Conservation (phyloP, 2,329 filamentous ascomycete species). For the Cercospora sp. region DNA sequence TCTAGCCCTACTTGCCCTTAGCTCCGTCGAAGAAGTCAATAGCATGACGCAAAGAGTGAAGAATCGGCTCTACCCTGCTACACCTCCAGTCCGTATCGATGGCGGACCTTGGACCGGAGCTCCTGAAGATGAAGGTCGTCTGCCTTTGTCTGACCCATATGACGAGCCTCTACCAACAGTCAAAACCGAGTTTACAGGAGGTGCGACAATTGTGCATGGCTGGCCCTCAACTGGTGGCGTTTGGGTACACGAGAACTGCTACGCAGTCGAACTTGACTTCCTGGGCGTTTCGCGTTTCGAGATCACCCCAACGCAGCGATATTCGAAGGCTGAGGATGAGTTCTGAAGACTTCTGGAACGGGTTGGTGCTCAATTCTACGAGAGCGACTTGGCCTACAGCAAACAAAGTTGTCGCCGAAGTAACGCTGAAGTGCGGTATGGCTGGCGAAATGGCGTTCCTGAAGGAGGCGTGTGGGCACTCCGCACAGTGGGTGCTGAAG, state of each 20-base stretch:
- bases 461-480: neutral
- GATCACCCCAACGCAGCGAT: neutral
- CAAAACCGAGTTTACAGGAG: neutral
- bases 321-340: neutral
- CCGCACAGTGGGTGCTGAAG: neutral
- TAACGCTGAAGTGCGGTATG: neutral
- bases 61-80: neutral
- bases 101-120: too few species aligned
- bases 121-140: too few species aligned
- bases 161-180: constrained; percentile 40
- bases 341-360: neutral
- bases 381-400: neutral
- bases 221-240: neutral
- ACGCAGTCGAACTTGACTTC: neutral
- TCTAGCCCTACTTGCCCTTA: too few species aligned
- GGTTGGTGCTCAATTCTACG: neutral
- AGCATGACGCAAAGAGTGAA: neutral
- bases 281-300: neutral
- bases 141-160: too few species aligned
- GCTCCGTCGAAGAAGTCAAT: too few species aligned
- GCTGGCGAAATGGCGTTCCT: neutral
- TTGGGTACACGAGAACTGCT: neutral
- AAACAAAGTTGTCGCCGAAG: neutral
- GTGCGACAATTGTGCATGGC: neutral
- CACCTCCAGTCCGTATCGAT: neutral